Percentiles rank a stretch among this genome's conserved stretches.
Evolutionary conservation across 2,329 filamentous ascomycete genomes (phyloP).

Genomic region (Pyrenophora graminea): DNA sequence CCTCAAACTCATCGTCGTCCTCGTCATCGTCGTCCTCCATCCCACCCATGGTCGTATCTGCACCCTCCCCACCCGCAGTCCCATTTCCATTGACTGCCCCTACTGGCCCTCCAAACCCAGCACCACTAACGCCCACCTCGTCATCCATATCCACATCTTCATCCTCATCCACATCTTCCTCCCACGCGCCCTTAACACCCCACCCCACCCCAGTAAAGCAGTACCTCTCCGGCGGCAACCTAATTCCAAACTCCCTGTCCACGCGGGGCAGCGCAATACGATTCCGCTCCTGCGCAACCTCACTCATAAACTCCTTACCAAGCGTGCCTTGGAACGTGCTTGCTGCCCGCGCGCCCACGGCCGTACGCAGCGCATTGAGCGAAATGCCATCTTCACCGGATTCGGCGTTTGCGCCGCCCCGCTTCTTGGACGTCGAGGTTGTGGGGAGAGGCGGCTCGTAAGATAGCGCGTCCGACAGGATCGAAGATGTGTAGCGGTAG

Average conservation of each 20-base stretch:
- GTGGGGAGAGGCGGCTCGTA: slow-evolving; percentile 38
- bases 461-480: slow-evolving; percentile 65
- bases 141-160: slow-evolving; percentile 67
- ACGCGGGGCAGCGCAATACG: slow-evolving; percentile 46
- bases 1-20: slow-evolving; percentile 50
- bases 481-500: slow-evolving; percentile 75
- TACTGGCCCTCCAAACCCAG: slow-evolving; percentile 38
- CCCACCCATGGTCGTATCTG: slow-evolving; percentile 37
- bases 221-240: slow-evolving; percentile 66
- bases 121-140: slow-evolving; percentile 36
- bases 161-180: slow-evolving; percentile 67
- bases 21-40: slow-evolving; percentile 43
- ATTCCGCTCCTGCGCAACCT: slow-evolving; percentile 64
- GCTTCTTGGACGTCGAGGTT: slow-evolving; percentile 24
- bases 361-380: slow-evolving; percentile 71
- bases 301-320: slow-evolving; percentile 76
- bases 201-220: slow-evolving; percentile 45
- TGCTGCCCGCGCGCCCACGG: slow-evolving; percentile 69
- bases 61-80: slow-evolving; percentile 19
- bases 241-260: slow-evolving; percentile 61
- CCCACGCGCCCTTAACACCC: slow-evolving; percentile 56
- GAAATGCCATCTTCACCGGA: slow-evolving; percentile 58
- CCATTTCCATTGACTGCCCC: slow-evolving; percentile 27
- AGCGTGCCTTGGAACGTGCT: slow-evolving; percentile 67
- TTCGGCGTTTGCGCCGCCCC: slow-evolving; percentile 21